phyloP scores from a whole-genome alignment of 371 early-diverging fungal species.

The Dinochytrium kinnereticum region DNA sequence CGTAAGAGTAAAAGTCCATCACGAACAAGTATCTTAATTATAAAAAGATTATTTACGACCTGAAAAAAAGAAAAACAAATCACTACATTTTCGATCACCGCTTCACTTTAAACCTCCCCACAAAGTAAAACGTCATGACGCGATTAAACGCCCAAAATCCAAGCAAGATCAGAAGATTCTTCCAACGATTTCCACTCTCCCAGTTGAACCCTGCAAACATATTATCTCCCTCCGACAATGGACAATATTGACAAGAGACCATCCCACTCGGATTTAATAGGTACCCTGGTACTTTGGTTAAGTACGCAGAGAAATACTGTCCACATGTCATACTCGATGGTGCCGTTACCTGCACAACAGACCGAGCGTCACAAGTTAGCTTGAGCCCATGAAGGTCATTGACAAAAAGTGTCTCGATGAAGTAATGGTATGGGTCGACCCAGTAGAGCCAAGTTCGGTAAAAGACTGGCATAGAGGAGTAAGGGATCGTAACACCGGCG shows the following conservation, averaged over 20 bases:
- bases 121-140: constrained; percentile 26
- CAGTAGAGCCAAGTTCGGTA: constrained; percentile 83
- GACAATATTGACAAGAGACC: constrained; percentile 69
- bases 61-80: not conserved
- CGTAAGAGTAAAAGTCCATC: too few relatives aligned
- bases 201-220: constrained; percentile 64
- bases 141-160: constrained; percentile 44
- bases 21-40: not conserved
- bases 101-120: constrained; percentile 26
- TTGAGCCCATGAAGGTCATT: constrained; percentile 67
- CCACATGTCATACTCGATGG: constrained; percentile 70
- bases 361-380: constrained; percentile 59
- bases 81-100: constrained; percentile 20
- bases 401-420: constrained; percentile 75
- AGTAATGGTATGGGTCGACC: constrained; percentile 77
- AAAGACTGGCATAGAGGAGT: constrained; percentile 67
- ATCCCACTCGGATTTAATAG: constrained; percentile 58
- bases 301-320: constrained; percentile 62
- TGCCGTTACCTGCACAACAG: constrained; percentile 57
- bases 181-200: constrained; percentile 71
- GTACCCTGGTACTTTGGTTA: constrained; percentile 65
- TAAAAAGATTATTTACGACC: not conserved
- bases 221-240: constrained; percentile 64
- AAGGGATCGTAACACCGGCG: constrained; percentile 74
- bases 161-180: constrained; percentile 72